Base-by-base conservation (phyloP, 345 rosid genomes). In the Crucihimalaya himalaica region DNA sequence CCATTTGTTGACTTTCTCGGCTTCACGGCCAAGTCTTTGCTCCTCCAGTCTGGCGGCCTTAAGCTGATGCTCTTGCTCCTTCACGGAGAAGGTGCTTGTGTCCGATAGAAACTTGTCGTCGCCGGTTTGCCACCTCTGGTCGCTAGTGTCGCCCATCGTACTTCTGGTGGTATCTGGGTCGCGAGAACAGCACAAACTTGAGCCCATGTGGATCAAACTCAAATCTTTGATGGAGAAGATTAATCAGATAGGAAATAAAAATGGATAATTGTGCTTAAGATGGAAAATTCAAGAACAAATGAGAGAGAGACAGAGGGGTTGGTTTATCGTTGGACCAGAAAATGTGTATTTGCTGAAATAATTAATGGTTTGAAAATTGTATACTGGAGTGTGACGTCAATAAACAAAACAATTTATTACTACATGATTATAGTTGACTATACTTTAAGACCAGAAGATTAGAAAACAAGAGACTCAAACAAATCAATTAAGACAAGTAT, bases 11-110 rank as follows among this genome's bases (percentile, higher is more conserved):
- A 76, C 45, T 55, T 70, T 69, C 53, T 76, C 75, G 2, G 80
- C 75, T 70, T 70, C 75, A 63, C 37, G 80, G 63, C 66, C 53
- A 35, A 76, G 75, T 46, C 80, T 70, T 63, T 55, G 53, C 46
- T 76, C 80, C 47, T 76, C 65, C 9, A 18, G 25, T 55, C 60
- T 54, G 2, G 66, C 80, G 2, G 27, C 60, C 65, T 76, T 70
- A 45, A 63, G 70, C 46, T 34, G 75, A 62, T 37, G 59, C n/a
- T 69, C 71, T 63, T 76, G 75, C 32, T 76, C 80, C 71, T 54
- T 55, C 43, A 63, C 59, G 15, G 80, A 76, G 46, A 69, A 54
- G 11, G 75, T 76, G 19, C 53, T 68, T 35, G 48, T 47, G 27
- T 69, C 79, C 51, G 79, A 61, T 16, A 75, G 51, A 54, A 43